phyloP scores from a whole-genome alignment of 2,329 filamentous ascomycete genomes.

The Beauveria brongniartii region DNA sequence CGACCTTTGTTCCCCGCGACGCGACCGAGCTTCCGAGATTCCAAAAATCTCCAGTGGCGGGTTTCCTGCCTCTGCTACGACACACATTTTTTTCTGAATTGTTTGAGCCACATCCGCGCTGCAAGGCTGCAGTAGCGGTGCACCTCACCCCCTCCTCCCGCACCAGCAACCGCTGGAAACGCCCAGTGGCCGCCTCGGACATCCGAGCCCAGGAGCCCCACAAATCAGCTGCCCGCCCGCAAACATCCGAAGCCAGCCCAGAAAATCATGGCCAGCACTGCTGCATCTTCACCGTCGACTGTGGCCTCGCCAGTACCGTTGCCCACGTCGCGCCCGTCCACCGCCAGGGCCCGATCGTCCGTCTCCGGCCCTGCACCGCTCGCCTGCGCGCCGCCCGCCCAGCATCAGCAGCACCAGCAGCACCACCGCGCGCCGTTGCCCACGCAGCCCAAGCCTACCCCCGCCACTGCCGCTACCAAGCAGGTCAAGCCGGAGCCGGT shows the following conservation, averaged over 20 bases:
- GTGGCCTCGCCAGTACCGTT: constrained; percentile 19
- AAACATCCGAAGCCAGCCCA: constrained; percentile 9
- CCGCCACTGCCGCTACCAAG: constrained; percentile 22
- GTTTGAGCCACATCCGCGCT: background rate
- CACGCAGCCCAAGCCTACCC: constrained; percentile 19
- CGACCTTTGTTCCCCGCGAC: background rate
- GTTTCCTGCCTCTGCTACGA: background rate
- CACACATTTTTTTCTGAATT: background rate
- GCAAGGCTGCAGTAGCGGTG: constrained; percentile 5
- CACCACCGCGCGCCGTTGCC: constrained; percentile 23
- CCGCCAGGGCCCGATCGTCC: background rate
- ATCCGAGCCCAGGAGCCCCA: constrained; percentile 9
- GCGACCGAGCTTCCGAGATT: background rate
- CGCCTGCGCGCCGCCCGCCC: constrained; percentile 14
- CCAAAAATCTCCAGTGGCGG: background rate
- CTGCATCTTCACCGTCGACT: constrained; percentile 15
- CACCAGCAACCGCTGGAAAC: background rate
- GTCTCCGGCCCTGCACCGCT: constrained; percentile 1
- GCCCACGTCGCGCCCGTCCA: constrained; percentile 12
- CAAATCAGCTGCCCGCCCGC: constrained; percentile 11
- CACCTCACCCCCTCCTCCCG: background rate
- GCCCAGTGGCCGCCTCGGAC: constrained; percentile 8
- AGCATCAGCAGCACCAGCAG: constrained; percentile 8
- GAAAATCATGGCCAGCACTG: constrained; percentile 15
- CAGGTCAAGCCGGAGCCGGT: constrained; percentile 13